Percentiles rank a stretch among this genome's conserved stretches.
phyloP scores from a whole-genome alignment of 208 protist genomes.

The Trypanosoma vivax region DNA sequence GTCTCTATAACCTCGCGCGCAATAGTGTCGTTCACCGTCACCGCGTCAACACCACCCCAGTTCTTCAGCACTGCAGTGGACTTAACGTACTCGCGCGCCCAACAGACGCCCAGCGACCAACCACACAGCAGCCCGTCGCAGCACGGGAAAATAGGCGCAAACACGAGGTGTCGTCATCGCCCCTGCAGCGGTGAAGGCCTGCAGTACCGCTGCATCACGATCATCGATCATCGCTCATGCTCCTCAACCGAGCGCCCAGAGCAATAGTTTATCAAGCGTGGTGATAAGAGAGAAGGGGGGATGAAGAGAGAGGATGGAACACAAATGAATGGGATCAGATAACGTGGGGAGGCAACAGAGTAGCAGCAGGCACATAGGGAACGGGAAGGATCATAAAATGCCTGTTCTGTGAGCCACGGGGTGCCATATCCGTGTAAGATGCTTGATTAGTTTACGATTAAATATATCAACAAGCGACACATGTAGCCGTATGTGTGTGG shows the following conservation, averaged over 20 bases:
- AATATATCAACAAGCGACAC: no score
- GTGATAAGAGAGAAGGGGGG: not conserved
- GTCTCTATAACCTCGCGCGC: slow-evolving; percentile 81
- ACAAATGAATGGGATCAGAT: slow-evolving; percentile 1
- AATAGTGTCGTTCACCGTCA: slow-evolving; percentile 78
- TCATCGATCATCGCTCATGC: slow-evolving; percentile 76
- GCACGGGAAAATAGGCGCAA: slow-evolving; percentile 69
- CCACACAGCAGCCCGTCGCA: slow-evolving; percentile 62
- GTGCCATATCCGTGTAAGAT: no score
- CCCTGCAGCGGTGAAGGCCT: slow-evolving; percentile 60
- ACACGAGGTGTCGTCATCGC: slow-evolving; percentile 56
- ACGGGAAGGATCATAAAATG: no score
- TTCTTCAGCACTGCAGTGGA: slow-evolving; percentile 72
- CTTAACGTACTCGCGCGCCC: slow-evolving; percentile 83
- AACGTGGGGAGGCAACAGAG: slow-evolving; percentile 9
- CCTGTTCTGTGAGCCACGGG: no score
- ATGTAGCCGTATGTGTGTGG: no score
- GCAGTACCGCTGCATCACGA: slow-evolving; percentile 48
- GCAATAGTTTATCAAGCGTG: not conserved
- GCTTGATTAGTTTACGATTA: no score
- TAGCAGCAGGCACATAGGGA: not conserved
- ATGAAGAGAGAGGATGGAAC: not conserved
- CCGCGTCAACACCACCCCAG: slow-evolving; percentile 58
- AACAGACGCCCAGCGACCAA: slow-evolving; percentile 72
- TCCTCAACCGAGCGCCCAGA: no score